A percentile compares a stretch with the other conserved stretches of the same genome.
Conservation (phyloP, 2,329 filamentous ascomycete species). For the Didymella pomorum region DNA sequence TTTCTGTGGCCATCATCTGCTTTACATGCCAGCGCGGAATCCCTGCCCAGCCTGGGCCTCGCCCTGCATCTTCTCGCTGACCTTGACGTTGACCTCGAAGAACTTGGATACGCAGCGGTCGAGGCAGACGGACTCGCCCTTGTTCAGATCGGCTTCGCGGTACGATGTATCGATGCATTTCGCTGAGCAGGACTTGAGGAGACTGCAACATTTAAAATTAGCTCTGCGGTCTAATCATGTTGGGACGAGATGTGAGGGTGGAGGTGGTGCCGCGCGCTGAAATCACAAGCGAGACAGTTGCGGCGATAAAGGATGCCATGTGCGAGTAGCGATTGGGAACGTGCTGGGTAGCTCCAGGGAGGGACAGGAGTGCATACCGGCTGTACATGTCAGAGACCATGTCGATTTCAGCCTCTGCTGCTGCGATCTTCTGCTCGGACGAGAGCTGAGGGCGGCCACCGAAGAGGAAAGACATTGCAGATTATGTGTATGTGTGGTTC, state of each 20-base stretch:
- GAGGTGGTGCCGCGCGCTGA: too few species aligned
- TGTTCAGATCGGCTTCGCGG: constrained; percentile 96
- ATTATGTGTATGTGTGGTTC: background rate
- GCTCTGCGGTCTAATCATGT: too few species aligned
- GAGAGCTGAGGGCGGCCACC: constrained; percentile 82
- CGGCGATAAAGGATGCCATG: too few species aligned
- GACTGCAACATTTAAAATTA: constrained; percentile 57
- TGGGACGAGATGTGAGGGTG: too few species aligned
- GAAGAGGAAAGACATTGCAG: constrained; percentile 51
- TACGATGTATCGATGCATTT: constrained; percentile 95
- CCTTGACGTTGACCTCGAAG: constrained; percentile 98
- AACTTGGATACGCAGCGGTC: constrained; percentile 98
- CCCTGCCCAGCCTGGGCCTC: constrained; percentile 71
- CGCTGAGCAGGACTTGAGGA: constrained; percentile 86
- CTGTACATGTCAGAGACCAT: constrained; percentile 98
- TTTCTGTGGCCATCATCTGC: too few species aligned
- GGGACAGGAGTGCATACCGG: too few species aligned
- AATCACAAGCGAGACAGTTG: too few species aligned
- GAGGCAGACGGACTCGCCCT: constrained; percentile 97
- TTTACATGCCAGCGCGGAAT: constrained; percentile 35
- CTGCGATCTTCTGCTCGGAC: constrained; percentile 95
- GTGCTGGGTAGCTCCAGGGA: too few species aligned
- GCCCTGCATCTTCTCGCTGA: constrained; percentile 94
- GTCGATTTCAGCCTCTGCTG: constrained; percentile 96
- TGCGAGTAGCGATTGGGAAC: too few species aligned